Base-by-base conservation (phyloP, 2,329 filamentous ascomycete species). In the Ophiostoma novo-ulmi region DNA sequence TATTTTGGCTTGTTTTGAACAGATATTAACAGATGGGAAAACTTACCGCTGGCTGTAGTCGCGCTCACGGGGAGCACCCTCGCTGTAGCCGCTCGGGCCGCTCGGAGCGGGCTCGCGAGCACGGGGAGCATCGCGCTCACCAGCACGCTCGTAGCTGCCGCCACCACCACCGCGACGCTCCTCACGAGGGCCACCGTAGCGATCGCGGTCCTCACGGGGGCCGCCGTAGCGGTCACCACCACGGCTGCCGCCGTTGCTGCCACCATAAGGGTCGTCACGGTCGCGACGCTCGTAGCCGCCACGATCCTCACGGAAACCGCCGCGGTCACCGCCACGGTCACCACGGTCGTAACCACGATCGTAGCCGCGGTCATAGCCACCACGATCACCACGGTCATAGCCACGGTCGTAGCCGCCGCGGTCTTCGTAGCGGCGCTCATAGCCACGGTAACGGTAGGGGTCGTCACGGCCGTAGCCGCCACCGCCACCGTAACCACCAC, bases 251-350 rank as follows among this genome's bases (percentile, higher is more conserved):
- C 79, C 81, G 69, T 77, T 71, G 72, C 72, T 71, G 66, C 66
- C 72, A 35, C 68, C 48, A 67, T 74, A 73, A 14, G 72, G 76
- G 6, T 84, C 83, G 71, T 84, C 76, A 52, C 81, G 80, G 72
- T 84, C 83, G 70, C 85, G 82, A 74, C 87, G 85, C 63, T 88
- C 82, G 70, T 83, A 82, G 70, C 81, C 77, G 70, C 81, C 77
- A 72, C 81, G 80, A 26, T 82, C 80, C 52, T 74, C 74, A 58
- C 74, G 71, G 70, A 73, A 73, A 44, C 74, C 71, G 17, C 70
- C 70, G 31, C 70, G 68, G 11, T 71, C 66, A 36, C 70, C 67
- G 39, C 64, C 44, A 10, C 58, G 38, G 64, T 71, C 52, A 41
- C 68, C 69, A 10, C 71, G 36, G 26, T 66, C 63, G 36, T 71